These are phyloP conservation scores for Emmonsiellopsis sp. DNA, from an alignment of 2,329 filamentous ascomycete species.

Conservation along the genomic window DNA sequence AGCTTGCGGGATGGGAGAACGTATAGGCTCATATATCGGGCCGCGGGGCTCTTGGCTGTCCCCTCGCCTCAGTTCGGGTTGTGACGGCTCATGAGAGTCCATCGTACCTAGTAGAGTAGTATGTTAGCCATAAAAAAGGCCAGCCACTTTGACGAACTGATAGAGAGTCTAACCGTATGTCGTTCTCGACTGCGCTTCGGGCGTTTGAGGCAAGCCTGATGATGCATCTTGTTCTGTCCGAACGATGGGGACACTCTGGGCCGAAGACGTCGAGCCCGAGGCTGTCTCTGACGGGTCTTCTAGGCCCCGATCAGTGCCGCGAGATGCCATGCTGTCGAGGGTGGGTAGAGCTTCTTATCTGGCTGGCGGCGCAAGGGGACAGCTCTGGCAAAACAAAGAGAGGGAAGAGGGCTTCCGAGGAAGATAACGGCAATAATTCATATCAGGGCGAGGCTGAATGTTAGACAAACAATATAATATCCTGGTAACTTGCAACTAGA, in stretches of 20 bases:
- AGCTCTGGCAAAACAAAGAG: not conserved
- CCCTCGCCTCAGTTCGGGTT: conserved; percentile 1
- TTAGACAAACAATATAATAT: not conserved
- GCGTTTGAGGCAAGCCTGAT: not conserved
- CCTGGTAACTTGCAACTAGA: not conserved
- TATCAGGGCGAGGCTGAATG: not conserved
- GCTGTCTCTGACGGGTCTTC: conserved; percentile 1
- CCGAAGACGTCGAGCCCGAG: conserved; percentile 4
- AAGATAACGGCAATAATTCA: not conserved
- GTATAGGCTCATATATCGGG: conserved; percentile 22
- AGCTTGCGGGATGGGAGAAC: conserved; percentile 33
- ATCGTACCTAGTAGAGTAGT: conserved; percentile 17
- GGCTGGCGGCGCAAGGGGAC: not conserved
- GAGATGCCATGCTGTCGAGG: conserved; percentile 8
- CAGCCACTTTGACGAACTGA: not conserved
- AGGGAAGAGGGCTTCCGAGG: not conserved
- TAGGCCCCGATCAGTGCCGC: conserved; percentile 2
- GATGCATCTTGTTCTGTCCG: not conserved
- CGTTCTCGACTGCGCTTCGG: not conserved
- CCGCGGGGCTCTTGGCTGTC: not conserved
- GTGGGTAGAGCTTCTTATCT: not conserved
- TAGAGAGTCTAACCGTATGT: conserved; percentile 1
- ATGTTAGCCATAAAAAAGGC: not conserved
- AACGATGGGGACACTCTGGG: conserved; percentile 2
- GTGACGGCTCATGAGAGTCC: conserved; percentile 15